phyloP scores from a whole-genome alignment of 139 green algal species.

The Micractinium sp. region DNA sequence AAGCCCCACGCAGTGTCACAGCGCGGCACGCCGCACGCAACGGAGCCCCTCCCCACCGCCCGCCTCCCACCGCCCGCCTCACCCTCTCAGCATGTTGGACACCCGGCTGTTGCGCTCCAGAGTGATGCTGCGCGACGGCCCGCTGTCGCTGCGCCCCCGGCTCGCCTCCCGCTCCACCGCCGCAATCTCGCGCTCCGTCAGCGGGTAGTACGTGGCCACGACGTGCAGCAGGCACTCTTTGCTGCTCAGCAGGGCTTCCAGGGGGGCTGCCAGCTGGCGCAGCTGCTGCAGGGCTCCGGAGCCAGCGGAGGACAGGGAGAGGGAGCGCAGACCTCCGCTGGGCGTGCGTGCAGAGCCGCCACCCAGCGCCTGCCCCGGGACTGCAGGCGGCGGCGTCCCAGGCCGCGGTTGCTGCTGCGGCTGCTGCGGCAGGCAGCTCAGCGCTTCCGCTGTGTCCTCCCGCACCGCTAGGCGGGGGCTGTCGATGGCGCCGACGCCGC shows the following conservation, averaged over 20 bases:
- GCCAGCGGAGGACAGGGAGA: not conserved
- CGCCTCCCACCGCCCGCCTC: not conserved
- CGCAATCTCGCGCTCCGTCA: not conserved
- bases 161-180: not conserved
- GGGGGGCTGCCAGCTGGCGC: not conserved
- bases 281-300: not conserved
- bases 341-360: not conserved
- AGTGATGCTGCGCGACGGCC: not conserved
- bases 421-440: not conserved
- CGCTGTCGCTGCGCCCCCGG: not conserved
- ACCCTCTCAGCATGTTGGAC: conserved; percentile 4
- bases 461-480: too few species aligned
- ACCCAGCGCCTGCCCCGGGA: not conserved
- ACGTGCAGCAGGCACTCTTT: conserved; percentile 31
- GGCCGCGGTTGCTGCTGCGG: not conserved
- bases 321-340: not conserved
- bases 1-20: too few species aligned
- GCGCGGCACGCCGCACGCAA: too few species aligned
- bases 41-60: too few species aligned
- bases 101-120: not conserved
- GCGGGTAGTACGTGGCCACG: not conserved
- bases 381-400: not conserved
- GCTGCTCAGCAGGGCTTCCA: not conserved
- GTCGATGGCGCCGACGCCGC: too few species aligned
- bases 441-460: not conserved